Evolutionary conservation across 768 basidiomycete species (phyloP).

Genomic region (Coprinellus micaceus): DNA sequence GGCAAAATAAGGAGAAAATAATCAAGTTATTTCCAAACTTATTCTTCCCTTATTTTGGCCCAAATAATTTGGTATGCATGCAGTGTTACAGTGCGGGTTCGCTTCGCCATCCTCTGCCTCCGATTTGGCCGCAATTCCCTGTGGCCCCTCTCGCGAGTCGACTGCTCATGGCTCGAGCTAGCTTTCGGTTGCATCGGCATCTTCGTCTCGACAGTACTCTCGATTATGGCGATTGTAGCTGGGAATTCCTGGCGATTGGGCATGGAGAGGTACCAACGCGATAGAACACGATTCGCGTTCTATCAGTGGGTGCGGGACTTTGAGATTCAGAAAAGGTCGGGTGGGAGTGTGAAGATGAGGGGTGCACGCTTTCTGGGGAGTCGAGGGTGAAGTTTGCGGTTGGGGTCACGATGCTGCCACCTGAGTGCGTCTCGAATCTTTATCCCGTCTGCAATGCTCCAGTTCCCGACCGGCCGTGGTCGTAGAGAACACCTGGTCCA

Average conservation of each 20-base stretch:
- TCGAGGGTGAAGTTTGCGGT: not conserved
- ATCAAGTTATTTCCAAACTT: no score
- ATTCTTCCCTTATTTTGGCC: no score
- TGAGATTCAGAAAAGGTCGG: not conserved
- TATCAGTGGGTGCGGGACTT: not conserved
- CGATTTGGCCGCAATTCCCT: constrained; percentile 14
- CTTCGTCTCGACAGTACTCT: constrained; percentile 3
- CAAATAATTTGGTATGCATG: no score
- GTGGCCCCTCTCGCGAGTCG: constrained; percentile 13
- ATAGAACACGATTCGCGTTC: not conserved
- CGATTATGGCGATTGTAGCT: constrained; percentile 13
- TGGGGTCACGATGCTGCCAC: not conserved
- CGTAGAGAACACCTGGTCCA: not conserved
- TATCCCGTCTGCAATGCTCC: not conserved
- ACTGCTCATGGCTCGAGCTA: constrained; percentile 10
- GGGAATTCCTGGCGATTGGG: constrained; percentile 17
- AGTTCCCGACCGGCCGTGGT: no score
- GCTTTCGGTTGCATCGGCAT: constrained; percentile 10
- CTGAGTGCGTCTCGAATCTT: not conserved
- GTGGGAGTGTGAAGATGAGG: not conserved
- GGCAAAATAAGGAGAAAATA: no score
- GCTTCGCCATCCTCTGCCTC: constrained; percentile 15
- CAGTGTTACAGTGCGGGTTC: constrained; percentile 15
- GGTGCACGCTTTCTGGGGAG: not conserved
- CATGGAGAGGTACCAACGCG: not conserved